These are phyloP conservation scores for Trichoderma aggressivum DNA, from an alignment of 2,329 filamentous ascomycete species.

Conservation along the genomic window DNA sequence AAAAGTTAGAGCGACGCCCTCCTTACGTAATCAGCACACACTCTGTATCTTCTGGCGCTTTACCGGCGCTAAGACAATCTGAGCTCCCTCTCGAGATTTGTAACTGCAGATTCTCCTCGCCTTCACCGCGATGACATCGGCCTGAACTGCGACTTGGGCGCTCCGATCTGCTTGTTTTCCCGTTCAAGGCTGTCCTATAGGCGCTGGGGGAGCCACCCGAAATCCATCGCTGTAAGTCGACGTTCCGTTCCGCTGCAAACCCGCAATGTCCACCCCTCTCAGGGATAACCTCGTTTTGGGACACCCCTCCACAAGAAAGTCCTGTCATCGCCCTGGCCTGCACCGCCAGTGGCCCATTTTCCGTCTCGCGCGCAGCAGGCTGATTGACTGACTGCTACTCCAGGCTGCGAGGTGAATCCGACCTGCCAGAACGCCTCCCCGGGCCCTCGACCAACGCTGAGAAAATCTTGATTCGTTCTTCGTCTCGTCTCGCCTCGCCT, in stretches of 20 bases:
- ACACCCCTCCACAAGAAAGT: slow-evolving; percentile 20
- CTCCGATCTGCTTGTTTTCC: slow-evolving; percentile 4
- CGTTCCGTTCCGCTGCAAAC: slow-evolving; percentile 10
- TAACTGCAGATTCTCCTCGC: slow-evolving; percentile 19
- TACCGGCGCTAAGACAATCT: slow-evolving; percentile 27
- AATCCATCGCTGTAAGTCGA: slow-evolving; percentile 21
- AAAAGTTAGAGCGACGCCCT: not conserved
- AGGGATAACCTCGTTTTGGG: slow-evolving; percentile 16
- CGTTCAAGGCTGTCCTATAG: not conserved
- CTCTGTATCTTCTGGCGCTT: slow-evolving; percentile 22
- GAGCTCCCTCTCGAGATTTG: slow-evolving; percentile 21
- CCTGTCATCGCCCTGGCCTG: slow-evolving; percentile 6
- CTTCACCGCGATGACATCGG: slow-evolving; percentile 22
- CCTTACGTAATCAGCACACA: slow-evolving; percentile 23
- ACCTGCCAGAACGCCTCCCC: not conserved
- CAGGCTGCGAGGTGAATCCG: slow-evolving; percentile 11
- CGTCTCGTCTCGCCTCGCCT: slow-evolving; percentile 1
- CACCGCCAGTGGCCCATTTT: not conserved
- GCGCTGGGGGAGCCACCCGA: slow-evolving; percentile 14
- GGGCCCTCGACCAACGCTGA: slow-evolving; percentile 2
- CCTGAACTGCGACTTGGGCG: slow-evolving; percentile 21
- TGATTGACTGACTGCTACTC: slow-evolving; percentile 2
- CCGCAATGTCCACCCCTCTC: slow-evolving; percentile 20
- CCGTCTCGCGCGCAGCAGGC: slow-evolving; percentile 2
- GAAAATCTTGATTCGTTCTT: not conserved